phyloP scores from a whole-genome alignment of 2,329 filamentous ascomycete genomes.

The Rachicladosporium sp. region DNA sequence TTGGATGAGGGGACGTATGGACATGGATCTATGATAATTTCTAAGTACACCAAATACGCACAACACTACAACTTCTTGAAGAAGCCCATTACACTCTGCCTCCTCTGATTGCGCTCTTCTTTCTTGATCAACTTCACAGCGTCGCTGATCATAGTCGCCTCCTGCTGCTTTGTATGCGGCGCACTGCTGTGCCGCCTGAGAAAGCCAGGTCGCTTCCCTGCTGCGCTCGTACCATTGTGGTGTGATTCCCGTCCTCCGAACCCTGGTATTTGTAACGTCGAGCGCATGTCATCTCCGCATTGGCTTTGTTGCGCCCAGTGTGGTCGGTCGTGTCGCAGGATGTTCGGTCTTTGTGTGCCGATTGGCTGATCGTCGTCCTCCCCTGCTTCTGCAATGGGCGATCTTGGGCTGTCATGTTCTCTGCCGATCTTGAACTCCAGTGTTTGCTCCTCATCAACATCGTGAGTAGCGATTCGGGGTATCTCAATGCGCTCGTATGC shows the following conservation, averaged over 20 bases:
- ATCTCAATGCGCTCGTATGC: constrained; percentile 5
- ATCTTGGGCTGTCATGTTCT: neutral
- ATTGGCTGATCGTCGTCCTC: neutral
- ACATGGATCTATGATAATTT: too few species aligned
- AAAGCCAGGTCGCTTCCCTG: neutral
- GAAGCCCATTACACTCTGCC: constrained; percentile 11
- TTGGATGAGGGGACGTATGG: too few species aligned
- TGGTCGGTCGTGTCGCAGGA: constrained; percentile 10
- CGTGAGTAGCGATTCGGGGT: neutral
- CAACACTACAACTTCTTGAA: constrained; percentile 8
- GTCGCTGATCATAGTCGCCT: constrained; percentile 13
- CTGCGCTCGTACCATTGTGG: neutral
- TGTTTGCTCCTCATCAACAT: too few species aligned
- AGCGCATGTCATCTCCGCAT: constrained; percentile 7
- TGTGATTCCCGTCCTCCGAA: constrained; percentile 3
- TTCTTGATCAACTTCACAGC: constrained; percentile 16
- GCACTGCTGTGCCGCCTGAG: neutral
- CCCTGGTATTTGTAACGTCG: neutral
- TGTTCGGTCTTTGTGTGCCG: constrained; percentile 4
- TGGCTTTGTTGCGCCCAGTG: constrained; percentile 15
- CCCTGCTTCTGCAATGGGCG: too few species aligned
- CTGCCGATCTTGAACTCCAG: neutral
- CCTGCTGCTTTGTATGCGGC: constrained; percentile 1
- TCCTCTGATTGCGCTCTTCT: constrained; percentile 10
- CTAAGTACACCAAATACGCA: too few species aligned